Conservation (phyloP, 2,329 filamentous ascomycete genomes). For the Neurospora sp. region DNA sequence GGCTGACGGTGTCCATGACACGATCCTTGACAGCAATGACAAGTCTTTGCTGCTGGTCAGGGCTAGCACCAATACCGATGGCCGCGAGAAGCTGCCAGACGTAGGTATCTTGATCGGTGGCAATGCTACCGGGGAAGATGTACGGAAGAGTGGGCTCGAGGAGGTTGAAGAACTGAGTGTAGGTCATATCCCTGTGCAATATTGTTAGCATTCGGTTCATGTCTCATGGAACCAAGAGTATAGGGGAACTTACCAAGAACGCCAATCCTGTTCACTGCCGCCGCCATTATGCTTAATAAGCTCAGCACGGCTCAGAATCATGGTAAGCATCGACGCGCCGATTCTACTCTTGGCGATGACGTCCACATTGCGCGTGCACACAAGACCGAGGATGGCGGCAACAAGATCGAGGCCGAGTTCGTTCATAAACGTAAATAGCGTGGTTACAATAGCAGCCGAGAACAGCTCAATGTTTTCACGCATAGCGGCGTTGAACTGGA, state of each 20-base stretch:
- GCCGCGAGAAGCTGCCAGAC: slow-evolving; percentile 97
- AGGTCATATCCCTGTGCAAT: slow-evolving; percentile 55
- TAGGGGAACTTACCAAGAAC: slow-evolving; percentile 59
- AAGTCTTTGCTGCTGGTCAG: slow-evolving; percentile 88
- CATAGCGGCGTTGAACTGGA: slow-evolving; percentile 60
- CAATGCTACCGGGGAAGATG: slow-evolving; percentile 87
- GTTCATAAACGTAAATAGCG: slow-evolving; percentile 80
- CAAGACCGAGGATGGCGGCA: slow-evolving; percentile 76
- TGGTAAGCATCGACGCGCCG: slow-evolving; percentile 81
- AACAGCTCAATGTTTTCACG: slow-evolving; percentile 93
- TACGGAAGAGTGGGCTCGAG: slow-evolving; percentile 75
- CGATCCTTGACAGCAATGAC: slow-evolving; percentile 96
- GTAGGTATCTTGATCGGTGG: slow-evolving; percentile 85
- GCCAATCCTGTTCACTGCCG: slow-evolving; percentile 63
- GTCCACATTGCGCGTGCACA: slow-evolving; percentile 76
- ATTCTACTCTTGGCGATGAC: slow-evolving; percentile 79
- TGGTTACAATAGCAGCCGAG: slow-evolving; percentile 77
- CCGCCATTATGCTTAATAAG: slow-evolving; percentile 75
- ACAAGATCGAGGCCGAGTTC: slow-evolving; percentile 88
- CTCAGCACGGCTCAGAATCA: slow-evolving; percentile 89
- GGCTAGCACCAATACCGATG: slow-evolving; percentile 84
- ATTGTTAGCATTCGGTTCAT: slow-evolving; percentile 22
- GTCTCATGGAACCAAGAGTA: neutral
- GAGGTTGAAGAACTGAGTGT: slow-evolving; percentile 78
- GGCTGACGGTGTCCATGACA: slow-evolving; percentile 86